These are phyloP conservation scores for Acacia melanoxylon DNA, from an alignment of 306 rosid species.

Conservation along the genomic window DNA sequence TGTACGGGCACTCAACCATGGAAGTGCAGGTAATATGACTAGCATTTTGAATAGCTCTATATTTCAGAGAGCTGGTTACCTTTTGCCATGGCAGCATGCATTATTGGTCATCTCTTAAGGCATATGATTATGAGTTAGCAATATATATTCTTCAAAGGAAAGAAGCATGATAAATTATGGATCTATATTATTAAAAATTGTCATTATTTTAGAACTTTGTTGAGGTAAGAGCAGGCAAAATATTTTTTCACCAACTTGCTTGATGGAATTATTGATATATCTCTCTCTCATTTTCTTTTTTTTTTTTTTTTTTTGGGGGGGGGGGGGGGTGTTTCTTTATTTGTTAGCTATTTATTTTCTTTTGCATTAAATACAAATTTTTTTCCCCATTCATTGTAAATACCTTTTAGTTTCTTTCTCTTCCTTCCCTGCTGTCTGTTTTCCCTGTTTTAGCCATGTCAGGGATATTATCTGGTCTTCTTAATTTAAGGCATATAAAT, in stretches of 20 bases:
- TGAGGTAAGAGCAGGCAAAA: neutral
- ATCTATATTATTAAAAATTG: neutral
- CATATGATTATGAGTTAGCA: neutral
- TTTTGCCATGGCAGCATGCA: conserved; percentile 17
- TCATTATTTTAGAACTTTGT: neutral
- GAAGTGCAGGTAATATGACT: conserved; percentile 87
- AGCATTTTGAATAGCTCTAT: conserved; percentile 5
- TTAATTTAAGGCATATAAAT: neutral
- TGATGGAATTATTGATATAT: neutral
- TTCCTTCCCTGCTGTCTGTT: neutral
- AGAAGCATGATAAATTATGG: neutral
- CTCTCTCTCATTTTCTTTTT: neutral
- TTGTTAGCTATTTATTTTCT: neutral
- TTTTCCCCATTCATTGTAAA: neutral
- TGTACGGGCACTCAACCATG: conserved; percentile 98
- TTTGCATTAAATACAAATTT: neutral
- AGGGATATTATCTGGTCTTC: neutral
- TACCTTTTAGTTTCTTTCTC: neutral
- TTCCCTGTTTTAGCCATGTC: neutral
- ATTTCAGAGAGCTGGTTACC: conserved; percentile 18
- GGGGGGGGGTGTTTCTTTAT: neutral
- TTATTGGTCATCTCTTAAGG: neutral
- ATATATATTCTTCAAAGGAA: neutral
- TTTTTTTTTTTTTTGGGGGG: no score
- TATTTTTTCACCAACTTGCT: neutral